Percentiles rank a stretch among this genome's conserved stretches.
Conservation (phyloP, 345 rosid genomes). For the Garcia nutans region DNA sequence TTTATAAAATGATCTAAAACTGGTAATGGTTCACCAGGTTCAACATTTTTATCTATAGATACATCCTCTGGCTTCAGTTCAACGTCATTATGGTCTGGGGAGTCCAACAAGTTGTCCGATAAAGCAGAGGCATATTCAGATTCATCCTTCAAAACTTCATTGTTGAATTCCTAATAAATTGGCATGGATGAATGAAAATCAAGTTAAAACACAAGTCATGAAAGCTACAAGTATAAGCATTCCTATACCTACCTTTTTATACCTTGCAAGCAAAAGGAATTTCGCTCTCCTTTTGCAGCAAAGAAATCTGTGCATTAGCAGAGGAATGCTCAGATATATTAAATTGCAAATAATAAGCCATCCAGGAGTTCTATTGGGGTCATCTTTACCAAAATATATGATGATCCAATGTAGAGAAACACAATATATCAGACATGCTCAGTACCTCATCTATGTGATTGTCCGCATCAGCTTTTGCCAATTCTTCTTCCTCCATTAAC, state of each 20-base stretch:
- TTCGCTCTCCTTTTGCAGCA: slow-evolving; percentile 91
- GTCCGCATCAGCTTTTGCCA: slow-evolving; percentile 68
- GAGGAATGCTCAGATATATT: slow-evolving; percentile 23
- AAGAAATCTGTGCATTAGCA: slow-evolving; percentile 54
- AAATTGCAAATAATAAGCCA: slow-evolving; percentile 5
- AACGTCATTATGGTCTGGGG: slow-evolving; percentile 30
- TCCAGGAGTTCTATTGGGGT: background rate
- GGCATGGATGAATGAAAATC: slow-evolving; percentile 28
- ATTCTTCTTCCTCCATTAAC: slow-evolving; percentile 77
- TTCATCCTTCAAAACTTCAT: slow-evolving; percentile 64
- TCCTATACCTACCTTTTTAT: slow-evolving; percentile 76
- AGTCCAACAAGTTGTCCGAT: slow-evolving; percentile 52
- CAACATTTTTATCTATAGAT: slow-evolving; percentile 41
- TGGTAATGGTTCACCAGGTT: slow-evolving; percentile 36
- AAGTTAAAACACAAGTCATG: slow-evolving; percentile 10
- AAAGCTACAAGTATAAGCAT: slow-evolving; percentile 23
- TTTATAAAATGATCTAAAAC: slow-evolving; percentile 31
- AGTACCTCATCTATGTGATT: slow-evolving; percentile 75
- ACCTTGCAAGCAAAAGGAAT: slow-evolving; percentile 87
- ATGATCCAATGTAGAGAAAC: slow-evolving; percentile 20
- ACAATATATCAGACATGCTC: slow-evolving; percentile 13
- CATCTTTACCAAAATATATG: slow-evolving; percentile 8
- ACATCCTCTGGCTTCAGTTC: slow-evolving; percentile 41
- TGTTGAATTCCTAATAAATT: slow-evolving; percentile 52
- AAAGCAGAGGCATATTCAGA: slow-evolving; percentile 62